Evolutionary conservation across 306 rosid species (phyloP).

Genomic region (Prunus mongolica): DNA sequence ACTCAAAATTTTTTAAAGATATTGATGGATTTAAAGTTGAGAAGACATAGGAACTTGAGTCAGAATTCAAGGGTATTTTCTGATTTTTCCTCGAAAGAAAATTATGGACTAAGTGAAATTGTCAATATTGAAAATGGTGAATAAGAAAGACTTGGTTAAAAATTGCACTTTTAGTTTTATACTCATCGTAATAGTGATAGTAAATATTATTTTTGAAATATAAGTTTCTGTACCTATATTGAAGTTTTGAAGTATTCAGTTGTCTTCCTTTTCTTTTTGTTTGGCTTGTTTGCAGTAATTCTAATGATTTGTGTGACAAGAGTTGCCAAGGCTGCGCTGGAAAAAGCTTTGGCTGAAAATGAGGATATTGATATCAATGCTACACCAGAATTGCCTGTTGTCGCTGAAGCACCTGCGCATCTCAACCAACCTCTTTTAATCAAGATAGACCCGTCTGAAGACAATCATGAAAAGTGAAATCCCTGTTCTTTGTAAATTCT

Average conservation of each 20-base stretch:
- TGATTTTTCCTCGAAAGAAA: not conserved
- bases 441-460: constrained; percentile 45
- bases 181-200: not conserved
- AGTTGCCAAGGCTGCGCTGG: constrained; percentile 80
- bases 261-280: constrained; percentile 6
- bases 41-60: not conserved
- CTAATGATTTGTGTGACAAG: constrained; percentile 63
- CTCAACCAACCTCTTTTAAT: constrained; percentile 73
- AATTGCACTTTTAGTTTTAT: not conserved
- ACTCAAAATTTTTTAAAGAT: not conserved
- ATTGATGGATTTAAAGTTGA: not conserved
- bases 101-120: not conserved
- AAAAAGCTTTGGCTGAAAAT: constrained; percentile 79
- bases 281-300: constrained; percentile 53
- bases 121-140: not conserved
- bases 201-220: not conserved
- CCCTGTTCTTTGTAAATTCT: constrained; percentile 50
- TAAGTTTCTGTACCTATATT: not conserved
- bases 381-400: constrained; percentile 39
- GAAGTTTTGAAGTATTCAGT: not conserved
- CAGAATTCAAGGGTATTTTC: not conserved
- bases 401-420: constrained; percentile 43
- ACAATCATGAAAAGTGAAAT: constrained; percentile 40
- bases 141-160: not conserved
- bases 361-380: constrained; percentile 35